Evolutionary conservation across 345 rosid species (phyloP), one percentile per base, ranked within the genome.

Genomic region (Chamaenerion angustifolium): DNA sequence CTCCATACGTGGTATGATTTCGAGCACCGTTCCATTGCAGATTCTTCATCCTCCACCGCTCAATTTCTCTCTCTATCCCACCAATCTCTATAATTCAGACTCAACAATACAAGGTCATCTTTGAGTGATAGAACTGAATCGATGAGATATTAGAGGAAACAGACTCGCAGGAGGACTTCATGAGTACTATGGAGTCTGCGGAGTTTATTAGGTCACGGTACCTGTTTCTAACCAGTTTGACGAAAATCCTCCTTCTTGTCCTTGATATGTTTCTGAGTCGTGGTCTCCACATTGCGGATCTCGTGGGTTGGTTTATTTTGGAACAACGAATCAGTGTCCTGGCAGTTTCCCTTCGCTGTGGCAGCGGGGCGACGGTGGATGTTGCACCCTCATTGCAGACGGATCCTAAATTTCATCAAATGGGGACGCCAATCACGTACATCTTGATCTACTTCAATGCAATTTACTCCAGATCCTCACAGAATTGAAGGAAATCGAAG

Each of bases 221-320:
- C 45, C 94, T 72, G 68, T 80, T 86, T 51, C 94, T 96, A 0
- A 90, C 88, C 48, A 90, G 71, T 45, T n/a, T 79, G 95, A 17
- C 94, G 81, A 48, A 90, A 88, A 82, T 90, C 98, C 71, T 86
- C 94, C 69, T 80, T 78, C 83, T 90, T 90, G 60, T 83, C 79
- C 56, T 85, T 76, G 70, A 87, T 81, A 79, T 86, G 95, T 35
- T 78, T 79, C 54, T 71, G 71, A 40, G 95, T 80, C 45, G 70
- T 51, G 51, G 80, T 62, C 68, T 87, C 96, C 58, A 71, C 85
- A 57, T 60, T 82, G 12, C 95, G 87, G 65, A 92, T 87, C 68
- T 87, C 85, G 23, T 80, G 53, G 23, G 84, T 82, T 14, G 87
- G 76, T 49, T 84, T 86, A 43, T 88, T 7, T 12, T 85, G 84